Base-by-base conservation (phyloP, 257 asterid species). In the Solanum tacnaense region DNA sequence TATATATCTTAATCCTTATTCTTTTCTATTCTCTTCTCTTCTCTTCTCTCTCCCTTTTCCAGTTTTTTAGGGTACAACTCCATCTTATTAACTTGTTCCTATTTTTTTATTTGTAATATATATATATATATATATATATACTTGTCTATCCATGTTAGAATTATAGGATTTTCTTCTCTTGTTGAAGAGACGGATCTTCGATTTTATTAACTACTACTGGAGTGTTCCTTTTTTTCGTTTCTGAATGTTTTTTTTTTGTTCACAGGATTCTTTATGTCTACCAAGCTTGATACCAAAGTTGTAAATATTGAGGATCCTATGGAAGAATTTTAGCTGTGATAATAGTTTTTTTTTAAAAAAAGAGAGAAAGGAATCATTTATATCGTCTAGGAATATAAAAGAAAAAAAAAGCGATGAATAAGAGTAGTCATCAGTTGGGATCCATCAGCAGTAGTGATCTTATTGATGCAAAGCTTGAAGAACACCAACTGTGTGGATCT, bases 391-490 rank as follows among this genome's bases (percentile, higher is more conserved):
- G 5, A 27, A 79, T 44, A 41, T 10, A n/a, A n/a, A 16, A 38
- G 7, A 65, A 32, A 15, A 65, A 49, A 52, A 4, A 87, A 86
- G 92, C 18, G 21, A 94, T 93, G 98, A 96, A 90, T 87, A 93
- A 93, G 92, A 92, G 91, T 89, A 89, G 84, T 85, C 84, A 38
- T 87, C 96, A 93, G 91, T 76, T 92, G 90, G 96, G 97, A 87
- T 94, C 94, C 65, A 93, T 93, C 65, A 94, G 94, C 89, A 93
- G 98, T 71, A 92, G 94, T 90, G 98, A 96, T 93, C 99, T 96
- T 89, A 97, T 97, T 83, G 99, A 96, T 91, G 95, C 98, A 1
- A 97, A 97, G 94, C 96, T 97, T 81, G 99, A 97, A 67, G 99
- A 95, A 92, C 98, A 96, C 92, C 99, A 95, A 89, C 88, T 96